phyloP scores from a whole-genome alignment of 306 rosid species.

The Abrus precatorius region DNA sequence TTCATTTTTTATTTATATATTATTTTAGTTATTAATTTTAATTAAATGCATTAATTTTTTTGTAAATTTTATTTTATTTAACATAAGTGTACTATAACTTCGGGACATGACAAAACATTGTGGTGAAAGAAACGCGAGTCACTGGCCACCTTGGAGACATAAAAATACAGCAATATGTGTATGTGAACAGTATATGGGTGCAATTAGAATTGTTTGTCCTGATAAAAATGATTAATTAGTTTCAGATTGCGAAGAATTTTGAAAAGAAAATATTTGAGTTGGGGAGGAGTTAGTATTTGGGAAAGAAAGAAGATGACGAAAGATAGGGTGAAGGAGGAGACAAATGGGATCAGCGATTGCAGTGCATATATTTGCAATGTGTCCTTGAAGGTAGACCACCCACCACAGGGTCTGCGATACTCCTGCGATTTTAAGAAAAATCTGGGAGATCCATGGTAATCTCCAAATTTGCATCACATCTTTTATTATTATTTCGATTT shows the following conservation, averaged over 20 bases:
- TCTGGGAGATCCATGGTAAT: constrained; percentile 58
- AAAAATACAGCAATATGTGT: not conserved
- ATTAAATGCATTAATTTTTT: too few relatives aligned
- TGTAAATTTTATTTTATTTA: too few relatives aligned
- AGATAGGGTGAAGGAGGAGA: constrained; percentile 7
- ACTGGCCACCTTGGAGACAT: not conserved
- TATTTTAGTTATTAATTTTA: too few relatives aligned
- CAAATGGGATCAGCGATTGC: constrained; percentile 48
- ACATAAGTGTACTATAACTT: too few relatives aligned
- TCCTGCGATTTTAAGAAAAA: constrained; percentile 60
- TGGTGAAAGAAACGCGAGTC: constrained; percentile 1
- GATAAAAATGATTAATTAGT: not conserved
- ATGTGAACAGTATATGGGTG: not conserved
- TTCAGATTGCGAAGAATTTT: not conserved
- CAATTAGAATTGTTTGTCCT: constrained; percentile 19
- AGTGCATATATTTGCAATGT: constrained; percentile 48
- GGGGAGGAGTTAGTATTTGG: too few relatives aligned
- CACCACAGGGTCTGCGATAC: constrained; percentile 49
- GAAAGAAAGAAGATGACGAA: not conserved
- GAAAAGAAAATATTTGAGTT: too few relatives aligned
- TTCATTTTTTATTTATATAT: too few relatives aligned
- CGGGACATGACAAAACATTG: too few relatives aligned
- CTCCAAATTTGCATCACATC: constrained; percentile 50
- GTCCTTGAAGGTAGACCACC: constrained; percentile 55
- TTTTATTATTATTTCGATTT: constrained; percentile 38